Conservation (phyloP, 371 early-diverging fungal genomes). For the Coemansia sp. region DNA sequence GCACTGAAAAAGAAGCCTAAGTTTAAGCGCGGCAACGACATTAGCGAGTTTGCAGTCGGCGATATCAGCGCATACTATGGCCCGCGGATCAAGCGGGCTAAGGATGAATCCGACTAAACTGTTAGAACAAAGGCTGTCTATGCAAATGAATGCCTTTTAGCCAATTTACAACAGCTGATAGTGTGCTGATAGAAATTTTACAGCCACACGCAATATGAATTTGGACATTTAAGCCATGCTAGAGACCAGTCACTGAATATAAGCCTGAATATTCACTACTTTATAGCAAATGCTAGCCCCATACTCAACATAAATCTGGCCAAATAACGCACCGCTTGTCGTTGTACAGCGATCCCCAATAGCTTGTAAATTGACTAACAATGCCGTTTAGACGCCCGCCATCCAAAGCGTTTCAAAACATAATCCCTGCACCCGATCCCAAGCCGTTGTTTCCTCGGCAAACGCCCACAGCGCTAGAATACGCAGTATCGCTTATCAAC, state of each 20-base stretch:
- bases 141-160: no score
- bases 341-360: no score
- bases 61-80: slow-evolving; percentile 48
- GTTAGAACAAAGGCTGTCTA: no score
- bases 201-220: no score
- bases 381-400: slow-evolving; percentile 24
- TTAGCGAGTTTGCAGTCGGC: slow-evolving; percentile 60
- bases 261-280: no score
- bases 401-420: slow-evolving; percentile 32
- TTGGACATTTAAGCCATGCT: no score
- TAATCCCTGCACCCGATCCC: slow-evolving; percentile 18
- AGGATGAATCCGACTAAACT: slow-evolving; percentile 5
- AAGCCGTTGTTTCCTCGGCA: slow-evolving; percentile 24
- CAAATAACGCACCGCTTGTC: no score
- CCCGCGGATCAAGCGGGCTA: slow-evolving; percentile 28
- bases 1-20: slow-evolving; percentile 46
- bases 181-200: no score
- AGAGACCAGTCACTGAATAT: no score
- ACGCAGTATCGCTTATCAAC: slow-evolving; percentile 29
- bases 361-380: background rate
- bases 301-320: no score
- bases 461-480: slow-evolving; percentile 32
- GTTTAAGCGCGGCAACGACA: slow-evolving; percentile 55
- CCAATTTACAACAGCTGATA: no score
- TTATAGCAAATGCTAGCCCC: no score